phyloP scores from a whole-genome alignment of 108 stramenopile genomes.

The Discostella pseudostelligera region DNA sequence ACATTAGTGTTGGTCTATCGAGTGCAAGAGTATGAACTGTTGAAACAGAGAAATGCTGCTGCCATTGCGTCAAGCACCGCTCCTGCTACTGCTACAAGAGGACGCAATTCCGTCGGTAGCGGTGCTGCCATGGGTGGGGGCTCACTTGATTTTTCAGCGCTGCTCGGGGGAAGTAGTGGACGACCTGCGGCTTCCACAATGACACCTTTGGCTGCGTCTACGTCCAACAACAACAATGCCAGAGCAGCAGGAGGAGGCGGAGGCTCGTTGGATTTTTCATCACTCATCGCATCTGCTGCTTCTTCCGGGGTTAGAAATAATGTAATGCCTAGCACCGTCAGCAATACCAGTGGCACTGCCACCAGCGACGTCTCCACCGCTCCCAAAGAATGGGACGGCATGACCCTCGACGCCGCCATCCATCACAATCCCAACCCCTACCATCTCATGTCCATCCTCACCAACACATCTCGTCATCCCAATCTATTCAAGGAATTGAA shows the following conservation, averaged over 20 bases:
- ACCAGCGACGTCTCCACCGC: background rate
- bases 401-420: constrained; percentile 82
- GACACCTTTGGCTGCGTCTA: background rate
- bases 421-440: constrained; percentile 72
- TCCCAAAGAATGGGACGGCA: constrained; percentile 70
- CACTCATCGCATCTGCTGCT: constrained; percentile 48
- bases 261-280: constrained; percentile 2
- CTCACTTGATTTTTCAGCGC: too few species aligned
- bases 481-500: constrained; percentile 83
- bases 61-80: constrained; percentile 4
- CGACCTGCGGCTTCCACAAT: background rate
- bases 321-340: constrained; percentile 5
- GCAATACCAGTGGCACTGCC: background rate
- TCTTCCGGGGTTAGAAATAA: constrained; percentile 43
- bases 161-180: background rate
- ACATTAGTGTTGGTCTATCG: constrained; percentile 48
- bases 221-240: too few species aligned
- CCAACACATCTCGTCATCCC: constrained; percentile 39
- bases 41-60: background rate
- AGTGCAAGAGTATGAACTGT: background rate
- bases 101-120: too few species aligned
- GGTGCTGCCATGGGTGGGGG: background rate
- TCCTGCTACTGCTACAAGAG: background rate
- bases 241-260: background rate
- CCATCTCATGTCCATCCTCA: constrained; percentile 61